Percentiles rank a stretch among this genome's conserved stretches.
phyloP scores from a whole-genome alignment of 1,139 yeast species.

The Zygoascus meyerae region DNA sequence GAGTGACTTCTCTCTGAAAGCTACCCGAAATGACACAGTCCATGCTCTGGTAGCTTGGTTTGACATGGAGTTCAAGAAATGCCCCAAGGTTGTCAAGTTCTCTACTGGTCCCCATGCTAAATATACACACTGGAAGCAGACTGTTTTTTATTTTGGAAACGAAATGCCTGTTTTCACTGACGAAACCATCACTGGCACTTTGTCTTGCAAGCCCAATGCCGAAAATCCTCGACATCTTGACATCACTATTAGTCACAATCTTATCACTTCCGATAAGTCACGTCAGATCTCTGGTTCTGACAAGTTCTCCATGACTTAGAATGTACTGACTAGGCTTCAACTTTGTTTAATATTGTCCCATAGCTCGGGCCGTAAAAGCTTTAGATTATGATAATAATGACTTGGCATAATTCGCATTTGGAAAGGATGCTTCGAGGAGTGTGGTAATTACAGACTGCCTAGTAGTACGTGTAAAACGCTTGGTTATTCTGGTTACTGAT shows the following conservation, averaged over 20 bases:
- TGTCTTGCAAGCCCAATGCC: conserved; percentile 71
- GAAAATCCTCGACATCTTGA: conserved; percentile 68
- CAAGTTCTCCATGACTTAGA: conserved; percentile 7
- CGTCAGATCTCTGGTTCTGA: conserved; percentile 5
- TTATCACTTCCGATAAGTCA: conserved; percentile 25
- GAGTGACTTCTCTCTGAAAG: conserved; percentile 59
- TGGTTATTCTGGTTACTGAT: no score
- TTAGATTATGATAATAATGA: conserved; percentile 38
- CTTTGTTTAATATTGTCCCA: no score
- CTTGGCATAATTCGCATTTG: conserved; percentile 10
- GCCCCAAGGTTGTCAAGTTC: conserved; percentile 37
- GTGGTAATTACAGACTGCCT: no score
- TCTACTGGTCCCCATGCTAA: conserved; percentile 44
- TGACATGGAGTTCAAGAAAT: conserved; percentile 75
- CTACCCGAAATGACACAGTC: conserved; percentile 71
- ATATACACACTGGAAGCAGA: conserved; percentile 81
- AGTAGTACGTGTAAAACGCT: no score
- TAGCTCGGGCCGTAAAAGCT: no score
- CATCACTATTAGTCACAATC: conserved; percentile 41
- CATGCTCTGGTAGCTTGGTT: conserved; percentile 95
- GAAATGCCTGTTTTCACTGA: conserved; percentile 74
- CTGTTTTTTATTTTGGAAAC: conserved; percentile 84
- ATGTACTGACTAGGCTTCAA: no score
- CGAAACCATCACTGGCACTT: conserved; percentile 63
- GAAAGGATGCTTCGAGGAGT: conserved; percentile 15